Evolutionary conservation across 1,139 yeast genomes (phyloP), one percentile per base, ranked within the genome.

Genomic region (Saccharomyces hybrid): DNA sequence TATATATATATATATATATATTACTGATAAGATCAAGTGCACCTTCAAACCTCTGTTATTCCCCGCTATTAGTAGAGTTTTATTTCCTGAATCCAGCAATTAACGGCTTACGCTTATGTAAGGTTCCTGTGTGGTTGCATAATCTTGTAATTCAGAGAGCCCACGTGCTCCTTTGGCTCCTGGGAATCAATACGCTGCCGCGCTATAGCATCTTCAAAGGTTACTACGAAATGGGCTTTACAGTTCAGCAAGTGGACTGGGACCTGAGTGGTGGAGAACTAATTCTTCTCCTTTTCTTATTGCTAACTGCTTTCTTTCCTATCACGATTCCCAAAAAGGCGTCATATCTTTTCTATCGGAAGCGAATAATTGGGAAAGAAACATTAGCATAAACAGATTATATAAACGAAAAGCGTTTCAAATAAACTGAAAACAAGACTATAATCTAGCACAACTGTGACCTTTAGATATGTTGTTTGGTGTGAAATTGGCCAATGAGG

Each of bases 401-500:
- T 19, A 19, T 19, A 38, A 3, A 38, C 11, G n/a, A 5, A 16
- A 16, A 38, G 19, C n/a, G n/a, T 16, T 19, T 16, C 16, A 0
- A 38, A 38, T 0, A 38, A 38, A 19, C n/a, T 16, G 25, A 5
- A 8, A 38, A 38, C n/a, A 38, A 16, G 3, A 16, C 44, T 19
- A 1, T 0, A 38, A 7, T 1, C 9, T 13, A 16, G 1, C 44
- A 0, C 9, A 38, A 38, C 26, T 4, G 9, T 16, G 1, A 13
- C 4, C n/a, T 38, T 19, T 38, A 2, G n/a, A 38, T 13, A 90
- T 93, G 98, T 74, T 91, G 59, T 93, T 91, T 68, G 96, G 96
- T 52, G 88, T 81, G 55, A 88, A 88, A 67, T 77, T 93, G 57
- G 85, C 85, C 54, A 83, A 81, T 62, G 97, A 91, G 71, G 81